Percentiles rank a stretch among this genome's conserved stretches.
These are phyloP conservation scores for Diaporthe longicolla DNA, from an alignment of 2,329 filamentous ascomycete species.

Conservation along the genomic window DNA sequence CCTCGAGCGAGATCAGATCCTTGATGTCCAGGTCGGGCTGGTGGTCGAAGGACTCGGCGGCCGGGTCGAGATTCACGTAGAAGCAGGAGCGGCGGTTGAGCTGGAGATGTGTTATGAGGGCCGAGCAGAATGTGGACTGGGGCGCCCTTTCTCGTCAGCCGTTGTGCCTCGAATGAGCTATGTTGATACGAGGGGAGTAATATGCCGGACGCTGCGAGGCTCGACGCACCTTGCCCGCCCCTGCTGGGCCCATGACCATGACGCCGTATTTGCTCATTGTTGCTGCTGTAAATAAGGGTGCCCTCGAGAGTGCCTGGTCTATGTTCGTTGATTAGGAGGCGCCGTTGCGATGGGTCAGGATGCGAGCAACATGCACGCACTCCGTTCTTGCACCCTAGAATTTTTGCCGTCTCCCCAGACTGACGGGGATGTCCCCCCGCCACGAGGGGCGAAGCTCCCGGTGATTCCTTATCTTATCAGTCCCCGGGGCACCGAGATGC, in stretches of 20 bases:
- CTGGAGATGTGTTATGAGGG: constrained; percentile 92
- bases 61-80: constrained; percentile 98
- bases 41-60: constrained; percentile 93
- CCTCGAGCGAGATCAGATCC: constrained; percentile 91
- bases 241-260: constrained; percentile 96
- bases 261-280: constrained; percentile 92
- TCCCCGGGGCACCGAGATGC: background rate
- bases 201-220: constrained; percentile 32
- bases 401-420: background rate
- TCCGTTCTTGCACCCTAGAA: constrained; percentile 4
- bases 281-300: constrained; percentile 60
- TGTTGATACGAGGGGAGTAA: constrained; percentile 15
- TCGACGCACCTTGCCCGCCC: constrained; percentile 84
- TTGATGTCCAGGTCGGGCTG: constrained; percentile 95
- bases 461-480: constrained; percentile 27
- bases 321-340: constrained; percentile 4
- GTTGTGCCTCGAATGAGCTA: background rate
- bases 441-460: constrained; percentile 7
- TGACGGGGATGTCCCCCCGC: constrained; percentile 30
- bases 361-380: background rate
- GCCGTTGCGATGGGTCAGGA: background rate
- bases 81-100: constrained; percentile 94
- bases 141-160: constrained; percentile 21
- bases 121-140: constrained; percentile 92
- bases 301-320: constrained; percentile 3